Base-by-base conservation (phyloP, 2,329 filamentous ascomycete genomes). In the Ophiosphaerella narmari region DNA sequence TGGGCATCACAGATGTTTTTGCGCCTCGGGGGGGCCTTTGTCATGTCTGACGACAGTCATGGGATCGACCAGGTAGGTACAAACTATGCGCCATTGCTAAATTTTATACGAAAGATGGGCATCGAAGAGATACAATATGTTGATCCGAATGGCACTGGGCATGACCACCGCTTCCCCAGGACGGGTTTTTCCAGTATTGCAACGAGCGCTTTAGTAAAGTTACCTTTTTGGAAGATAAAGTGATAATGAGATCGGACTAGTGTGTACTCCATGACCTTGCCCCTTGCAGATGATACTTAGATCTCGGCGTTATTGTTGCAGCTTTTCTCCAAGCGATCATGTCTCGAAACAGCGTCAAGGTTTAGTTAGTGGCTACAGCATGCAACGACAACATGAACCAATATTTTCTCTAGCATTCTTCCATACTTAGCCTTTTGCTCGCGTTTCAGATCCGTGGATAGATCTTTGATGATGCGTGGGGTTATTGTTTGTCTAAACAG, bases 1-100 rank as follows among this genome's bases (percentile, higher is more conserved):
- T 39, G 43, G 55, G 44, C 46, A 40, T 32, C 40, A 11, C 54
- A 89, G 87, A 84, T 85, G 69, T 96, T 91, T 78, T 67, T 91
- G 46, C 75, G 74, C 7, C 80, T 90, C 63, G 87, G 87, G 21
- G 92, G 94, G 21, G 84, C 83, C 52, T 96, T 97, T 74, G 95
- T 91, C 45, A 81, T 99, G 62, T 96, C 90, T 6, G 94, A 99
- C 72, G 94, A 99, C 74, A 96, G 91, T 71, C 94, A 99, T 76
- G 90, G 90, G 34, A 82, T 91, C 50, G 88, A 83, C 2, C 93
- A 99, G 69, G 82, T 99, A 5, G 91, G 86, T n/a, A 86, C 90
- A 43, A 93, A 96, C 69, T 97, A 94, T 75, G 68, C 72, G 39
- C 83, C 82, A 35, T 85, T 89, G 5, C 74, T 95, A 50, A 79